Conservation (phyloP, 2,329 filamentous ascomycete genomes). For the Phaeomoniella chlamydospora region DNA sequence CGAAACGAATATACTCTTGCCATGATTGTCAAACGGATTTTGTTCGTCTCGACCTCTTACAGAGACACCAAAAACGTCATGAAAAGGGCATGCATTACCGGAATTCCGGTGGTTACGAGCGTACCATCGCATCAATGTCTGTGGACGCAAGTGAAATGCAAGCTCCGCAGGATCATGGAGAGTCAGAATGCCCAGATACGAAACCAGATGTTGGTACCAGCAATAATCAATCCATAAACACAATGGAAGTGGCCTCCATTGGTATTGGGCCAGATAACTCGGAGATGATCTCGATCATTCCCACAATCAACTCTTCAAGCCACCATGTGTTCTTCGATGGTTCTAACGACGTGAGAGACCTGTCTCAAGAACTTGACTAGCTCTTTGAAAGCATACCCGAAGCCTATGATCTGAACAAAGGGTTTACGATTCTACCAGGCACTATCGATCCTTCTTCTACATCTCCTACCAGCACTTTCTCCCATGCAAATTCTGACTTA, state of each 20-base stretch:
- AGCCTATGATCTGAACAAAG: constrained; percentile 6
- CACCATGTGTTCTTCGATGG: constrained; percentile 10
- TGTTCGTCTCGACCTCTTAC: constrained; percentile 12
- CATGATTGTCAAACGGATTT: constrained; percentile 10
- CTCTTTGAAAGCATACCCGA: constrained; percentile 11
- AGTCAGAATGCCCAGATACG: not conserved
- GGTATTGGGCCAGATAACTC: constrained; percentile 2
- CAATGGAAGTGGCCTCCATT: not conserved
- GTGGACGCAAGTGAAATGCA: not conserved
- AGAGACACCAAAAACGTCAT: constrained; percentile 14
- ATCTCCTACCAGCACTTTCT: constrained; percentile 6
- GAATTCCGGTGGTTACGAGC: constrained; percentile 10
- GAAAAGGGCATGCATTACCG: constrained; percentile 14
- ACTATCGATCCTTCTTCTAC: constrained; percentile 7
- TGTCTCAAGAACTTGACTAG: constrained; percentile 12
- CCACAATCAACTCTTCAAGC: not conserved
- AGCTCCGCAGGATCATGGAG: not conserved
- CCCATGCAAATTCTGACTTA: constrained; percentile 2
- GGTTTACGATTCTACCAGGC: constrained; percentile 2
- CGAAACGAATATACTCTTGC: constrained; percentile 3
- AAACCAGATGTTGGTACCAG: not conserved
- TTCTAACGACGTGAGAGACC: constrained; percentile 9
- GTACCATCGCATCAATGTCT: constrained; percentile 1
- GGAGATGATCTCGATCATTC: not conserved
- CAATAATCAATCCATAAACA: not conserved